These are phyloP conservation scores for Teratosphaeria destructans DNA, from an alignment of 2,329 filamentous ascomycete species.

Conservation along the genomic window DNA sequence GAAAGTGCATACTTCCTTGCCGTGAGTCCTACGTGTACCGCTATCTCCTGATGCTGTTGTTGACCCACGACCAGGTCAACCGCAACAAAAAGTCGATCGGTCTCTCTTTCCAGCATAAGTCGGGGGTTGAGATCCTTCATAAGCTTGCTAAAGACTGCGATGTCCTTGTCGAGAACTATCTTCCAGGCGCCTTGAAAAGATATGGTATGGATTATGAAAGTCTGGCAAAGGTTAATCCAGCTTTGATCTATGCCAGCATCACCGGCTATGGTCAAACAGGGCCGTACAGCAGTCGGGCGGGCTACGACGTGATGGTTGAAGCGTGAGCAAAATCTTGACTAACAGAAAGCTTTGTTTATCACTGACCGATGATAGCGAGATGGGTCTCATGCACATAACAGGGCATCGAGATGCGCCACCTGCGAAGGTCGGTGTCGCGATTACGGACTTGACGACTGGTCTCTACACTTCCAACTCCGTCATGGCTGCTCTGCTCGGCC, in stretches of 20 bases:
- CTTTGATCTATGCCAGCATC: constrained; percentile 86
- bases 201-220: constrained; percentile 84
- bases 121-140: constrained; percentile 79
- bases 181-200: constrained; percentile 80
- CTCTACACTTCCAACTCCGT: constrained; percentile 92
- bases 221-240: constrained; percentile 69
- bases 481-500: constrained; percentile 79
- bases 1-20: constrained; percentile 92
- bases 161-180: constrained; percentile 92
- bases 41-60: background rate
- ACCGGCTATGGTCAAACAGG: constrained; percentile 96
- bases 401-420: constrained; percentile 78
- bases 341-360: background rate
- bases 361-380: constrained; percentile 44
- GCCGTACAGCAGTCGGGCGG: constrained; percentile 74
- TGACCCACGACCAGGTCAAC: constrained; percentile 56
- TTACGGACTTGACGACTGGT: constrained; percentile 91
- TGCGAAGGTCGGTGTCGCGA: constrained; percentile 94
- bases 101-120: constrained; percentile 76
- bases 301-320: constrained; percentile 99
- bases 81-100: constrained; percentile 94
- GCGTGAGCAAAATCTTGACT: constrained; percentile 38
- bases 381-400: constrained; percentile 98
- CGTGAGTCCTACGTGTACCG: constrained; percentile 41
- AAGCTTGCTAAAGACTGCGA: constrained; percentile 75